phyloP scores from a whole-genome alignment of 2,329 filamentous ascomycete species.

The Pleomassaria siparia region DNA sequence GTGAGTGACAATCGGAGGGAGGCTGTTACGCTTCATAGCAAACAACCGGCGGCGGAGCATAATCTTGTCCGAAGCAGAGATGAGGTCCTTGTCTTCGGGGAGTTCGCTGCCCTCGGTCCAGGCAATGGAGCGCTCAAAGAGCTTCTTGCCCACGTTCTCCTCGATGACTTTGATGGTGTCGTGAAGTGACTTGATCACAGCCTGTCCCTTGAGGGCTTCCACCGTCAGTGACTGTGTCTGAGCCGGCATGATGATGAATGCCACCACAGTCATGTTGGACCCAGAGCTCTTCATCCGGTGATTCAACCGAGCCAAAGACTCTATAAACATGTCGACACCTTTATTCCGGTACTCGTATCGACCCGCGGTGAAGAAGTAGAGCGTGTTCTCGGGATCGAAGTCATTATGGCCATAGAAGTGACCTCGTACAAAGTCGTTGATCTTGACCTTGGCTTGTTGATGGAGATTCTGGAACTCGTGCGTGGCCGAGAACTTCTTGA shows the following conservation, averaged over 20 bases:
- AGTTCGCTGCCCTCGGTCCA: slow-evolving; percentile 95
- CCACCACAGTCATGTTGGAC: slow-evolving; percentile 91
- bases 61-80: slow-evolving; percentile 88
- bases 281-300: slow-evolving; percentile 83
- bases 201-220: slow-evolving; percentile 93
- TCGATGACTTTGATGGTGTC: slow-evolving; percentile 94
- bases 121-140: slow-evolving; percentile 90
- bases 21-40: slow-evolving; percentile 88
- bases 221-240: slow-evolving; percentile 94
- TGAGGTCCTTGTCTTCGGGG: slow-evolving; percentile 95
- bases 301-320: slow-evolving; percentile 91
- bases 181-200: slow-evolving; percentile 92
- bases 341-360: slow-evolving; percentile 98
- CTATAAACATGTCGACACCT: slow-evolving; percentile 99
- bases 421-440: slow-evolving; percentile 95
- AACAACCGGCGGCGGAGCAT: slow-evolving; percentile 88
- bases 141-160: slow-evolving; percentile 84
- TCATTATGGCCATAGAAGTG: slow-evolving; percentile 99
- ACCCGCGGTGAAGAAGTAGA: slow-evolving; percentile 96
- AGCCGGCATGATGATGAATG: slow-evolving; percentile 98
- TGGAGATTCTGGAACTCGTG: slow-evolving; percentile 99
- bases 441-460: slow-evolving; percentile 95
- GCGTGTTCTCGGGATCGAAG: slow-evolving; percentile 92
- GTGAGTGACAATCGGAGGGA: slow-evolving; percentile 96
- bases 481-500: slow-evolving; percentile 97